Conservation (phyloP, 2,329 filamentous ascomycete genomes). For the Hypocrella siamensis region DNA sequence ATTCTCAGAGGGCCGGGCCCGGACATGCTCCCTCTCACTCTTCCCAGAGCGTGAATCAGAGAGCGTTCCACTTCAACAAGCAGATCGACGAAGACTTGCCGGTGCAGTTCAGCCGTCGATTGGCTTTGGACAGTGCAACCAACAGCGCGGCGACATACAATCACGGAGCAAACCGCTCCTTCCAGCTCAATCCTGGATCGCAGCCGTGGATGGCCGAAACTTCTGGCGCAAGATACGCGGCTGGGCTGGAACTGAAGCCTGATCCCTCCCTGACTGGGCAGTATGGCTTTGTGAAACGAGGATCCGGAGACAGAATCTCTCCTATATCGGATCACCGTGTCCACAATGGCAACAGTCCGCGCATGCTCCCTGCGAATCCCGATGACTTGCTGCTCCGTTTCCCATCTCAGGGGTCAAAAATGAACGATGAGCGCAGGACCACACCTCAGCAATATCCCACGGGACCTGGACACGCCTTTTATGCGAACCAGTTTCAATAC, state of each 20-base stretch:
- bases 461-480: constrained; percentile 15
- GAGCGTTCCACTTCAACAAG: constrained; percentile 19
- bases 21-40: constrained; percentile 30
- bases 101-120: constrained; percentile 15
- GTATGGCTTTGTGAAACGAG: constrained; percentile 16
- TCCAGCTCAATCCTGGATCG: constrained; percentile 31
- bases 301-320: constrained; percentile 23
- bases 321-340: constrained; percentile 14
- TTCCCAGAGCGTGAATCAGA: constrained; percentile 23
- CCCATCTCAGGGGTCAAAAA: constrained; percentile 17
- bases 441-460: constrained; percentile 15
- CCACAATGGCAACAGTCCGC: constrained; percentile 12
- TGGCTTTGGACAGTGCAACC: constrained; percentile 17
- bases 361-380: constrained; percentile 13
- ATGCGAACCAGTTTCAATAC: constrained; percentile 14
- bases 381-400: constrained; percentile 23
- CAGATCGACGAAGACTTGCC: constrained; percentile 23
- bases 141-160: constrained; percentile 10
- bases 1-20: constrained; percentile 29
- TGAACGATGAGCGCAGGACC: constrained; percentile 23
- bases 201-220: constrained; percentile 27
- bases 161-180: constrained; percentile 18
- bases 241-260: constrained; percentile 15
- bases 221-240: constrained; percentile 10
- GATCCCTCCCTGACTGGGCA: constrained; percentile 15